Evolutionary conservation across 2,329 filamentous ascomycete genomes (phyloP).

Genomic region (Fusarium hainanense): DNA sequence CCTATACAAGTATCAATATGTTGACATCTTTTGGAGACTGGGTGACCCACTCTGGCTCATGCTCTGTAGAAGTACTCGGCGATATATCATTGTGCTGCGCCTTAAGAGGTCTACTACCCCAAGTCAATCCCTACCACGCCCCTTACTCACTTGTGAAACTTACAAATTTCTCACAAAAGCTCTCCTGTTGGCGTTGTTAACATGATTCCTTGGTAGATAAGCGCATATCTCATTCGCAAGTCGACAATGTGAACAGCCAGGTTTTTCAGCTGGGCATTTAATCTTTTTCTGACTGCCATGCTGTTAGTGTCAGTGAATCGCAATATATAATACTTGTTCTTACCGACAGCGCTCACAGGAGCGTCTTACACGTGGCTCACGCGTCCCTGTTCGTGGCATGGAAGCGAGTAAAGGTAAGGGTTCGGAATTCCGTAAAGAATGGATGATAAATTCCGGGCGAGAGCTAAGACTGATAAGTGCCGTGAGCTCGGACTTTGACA

Average conservation of each 20-base stretch:
- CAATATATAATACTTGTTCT: too few relatives aligned
- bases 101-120: constrained; percentile 6
- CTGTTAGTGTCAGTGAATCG: neutral
- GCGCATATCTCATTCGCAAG: constrained; percentile 31
- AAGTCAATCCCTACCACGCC: too few relatives aligned
- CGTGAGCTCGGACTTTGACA: neutral
- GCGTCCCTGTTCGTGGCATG: constrained; percentile 16
- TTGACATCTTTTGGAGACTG: too few relatives aligned
- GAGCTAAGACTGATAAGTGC: neutral
- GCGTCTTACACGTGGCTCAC: constrained; percentile 35
- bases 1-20: neutral
- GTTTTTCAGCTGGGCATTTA: constrained; percentile 43
- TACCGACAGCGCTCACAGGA: constrained; percentile 41
- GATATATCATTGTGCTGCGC: neutral
- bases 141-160: neutral
- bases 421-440: constrained; percentile 15
- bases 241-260: constrained; percentile 37
- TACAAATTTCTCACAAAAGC: constrained; percentile 7
- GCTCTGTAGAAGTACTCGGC: neutral
- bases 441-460: constrained; percentile 1
- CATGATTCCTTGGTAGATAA: constrained; percentile 36
- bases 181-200: neutral
- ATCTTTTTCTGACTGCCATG: constrained; percentile 37
- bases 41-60: constrained; percentile 3
- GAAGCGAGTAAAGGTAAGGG: neutral